A percentile compares a stretch with the other conserved stretches of the same genome.
Conservation (phyloP, 2,329 filamentous ascomycete species). For the Pestalotiopsis sp. region DNA sequence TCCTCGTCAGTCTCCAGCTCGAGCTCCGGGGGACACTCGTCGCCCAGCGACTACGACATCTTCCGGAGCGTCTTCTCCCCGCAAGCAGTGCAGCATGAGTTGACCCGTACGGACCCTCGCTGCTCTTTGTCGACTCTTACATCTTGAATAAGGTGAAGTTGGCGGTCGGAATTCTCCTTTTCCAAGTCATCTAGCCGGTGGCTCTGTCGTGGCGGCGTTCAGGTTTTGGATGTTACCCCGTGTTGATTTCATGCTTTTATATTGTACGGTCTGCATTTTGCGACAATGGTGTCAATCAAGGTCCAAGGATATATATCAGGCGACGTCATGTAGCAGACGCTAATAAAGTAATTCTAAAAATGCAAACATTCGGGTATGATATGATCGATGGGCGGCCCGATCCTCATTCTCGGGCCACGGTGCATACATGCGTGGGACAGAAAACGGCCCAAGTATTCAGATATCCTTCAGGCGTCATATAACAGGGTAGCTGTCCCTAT, state of each 20-base stretch:
- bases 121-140: slow-evolving; percentile 58
- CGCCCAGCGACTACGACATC: slow-evolving; percentile 12
- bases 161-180: neutral
- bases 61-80: slow-evolving; percentile 57
- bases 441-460: no score
- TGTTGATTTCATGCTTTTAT: neutral
- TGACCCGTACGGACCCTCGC: slow-evolving; percentile 56
- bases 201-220: neutral
- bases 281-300: neutral
- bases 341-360: neutral
- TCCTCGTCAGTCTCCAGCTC: slow-evolving; percentile 33
- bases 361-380: neutral
- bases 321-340: neutral
- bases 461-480: no score
- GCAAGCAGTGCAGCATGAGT: slow-evolving; percentile 51
- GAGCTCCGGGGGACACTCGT: slow-evolving; percentile 36
- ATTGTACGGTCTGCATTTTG: neutral
- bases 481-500: no score
- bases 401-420: neutral
- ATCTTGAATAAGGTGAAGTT: slow-evolving; percentile 18
- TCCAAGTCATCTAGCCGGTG: slow-evolving; percentile 9
- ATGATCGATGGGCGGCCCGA: neutral
- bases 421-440: neutral
- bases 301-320: neutral
- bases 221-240: neutral